These are phyloP conservation scores for Mycena sp. DNA, from an alignment of 1,284 basidiomycete species.

Conservation along the genomic window DNA sequence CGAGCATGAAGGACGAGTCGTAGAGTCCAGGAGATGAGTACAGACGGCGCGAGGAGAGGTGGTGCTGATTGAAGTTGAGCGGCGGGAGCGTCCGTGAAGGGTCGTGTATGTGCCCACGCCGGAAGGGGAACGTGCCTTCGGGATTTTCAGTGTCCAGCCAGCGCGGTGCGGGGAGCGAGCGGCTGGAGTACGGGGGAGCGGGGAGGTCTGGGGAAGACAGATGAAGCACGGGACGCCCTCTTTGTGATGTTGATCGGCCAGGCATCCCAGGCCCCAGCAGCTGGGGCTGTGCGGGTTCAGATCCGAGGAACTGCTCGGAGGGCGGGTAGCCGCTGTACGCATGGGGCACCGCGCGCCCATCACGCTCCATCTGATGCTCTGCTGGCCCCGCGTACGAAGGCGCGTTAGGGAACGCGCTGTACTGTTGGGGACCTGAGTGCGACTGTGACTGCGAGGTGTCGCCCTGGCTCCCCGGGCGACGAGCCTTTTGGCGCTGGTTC, in stretches of 20 bases:
- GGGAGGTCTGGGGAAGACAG: slow-evolving; percentile 16
- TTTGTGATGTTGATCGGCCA: slow-evolving; percentile 42
- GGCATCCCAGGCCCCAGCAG: slow-evolving; percentile 73
- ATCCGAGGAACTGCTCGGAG: slow-evolving; percentile 22
- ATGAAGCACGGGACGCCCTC: slow-evolving; percentile 25
- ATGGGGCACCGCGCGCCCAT: slow-evolving; percentile 6
- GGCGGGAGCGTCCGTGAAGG: slow-evolving; percentile 55
- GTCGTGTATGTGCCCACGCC: slow-evolving; percentile 39
- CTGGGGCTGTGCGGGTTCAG: slow-evolving; percentile 22
- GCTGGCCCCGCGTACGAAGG: slow-evolving; percentile 38
- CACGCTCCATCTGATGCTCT: slow-evolving; percentile 26
- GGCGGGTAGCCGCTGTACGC: slow-evolving; percentile 33
- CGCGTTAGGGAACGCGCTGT: slow-evolving; percentile 64
- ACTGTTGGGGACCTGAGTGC: slow-evolving; percentile 69
- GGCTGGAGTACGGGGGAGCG: slow-evolving; percentile 18
- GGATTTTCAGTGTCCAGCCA: slow-evolving; percentile 17
- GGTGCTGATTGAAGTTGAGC: slow-evolving; percentile 42
- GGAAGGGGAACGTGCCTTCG: slow-evolving; percentile 13
- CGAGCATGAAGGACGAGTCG: slow-evolving; percentile 25
- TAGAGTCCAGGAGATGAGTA: slow-evolving; percentile 8
- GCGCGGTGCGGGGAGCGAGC: slow-evolving; percentile 20
- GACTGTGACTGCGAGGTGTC: slow-evolving; percentile 42
- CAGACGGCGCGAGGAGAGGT: slow-evolving; percentile 21
- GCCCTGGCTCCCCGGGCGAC: slow-evolving; percentile 66
- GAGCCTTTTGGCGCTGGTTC: slow-evolving; percentile 85